Evolutionary conservation across 2,329 filamentous ascomycete genomes (phyloP), one percentile per base, ranked within the genome.

Genomic region (Huntiella decipiens): DNA sequence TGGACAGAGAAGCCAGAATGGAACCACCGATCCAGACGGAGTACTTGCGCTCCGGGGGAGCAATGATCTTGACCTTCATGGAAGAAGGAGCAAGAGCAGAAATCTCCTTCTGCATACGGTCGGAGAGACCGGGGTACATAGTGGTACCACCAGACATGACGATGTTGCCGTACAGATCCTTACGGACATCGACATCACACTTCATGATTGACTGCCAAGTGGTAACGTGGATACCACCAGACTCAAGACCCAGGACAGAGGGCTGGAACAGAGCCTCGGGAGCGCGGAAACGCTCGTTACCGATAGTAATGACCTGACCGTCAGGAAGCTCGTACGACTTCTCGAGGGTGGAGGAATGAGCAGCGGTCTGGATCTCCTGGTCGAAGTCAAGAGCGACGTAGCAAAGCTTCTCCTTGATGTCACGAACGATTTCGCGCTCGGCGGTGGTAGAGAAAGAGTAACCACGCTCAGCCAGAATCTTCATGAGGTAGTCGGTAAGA

Each of bases 141-240:
- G 91, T 98, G 63, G 91, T 98, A 79, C 91, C 91, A 82, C 91
- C 91, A 77, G 91, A 98, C 91, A 96, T 96, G 74, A 98, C 91
- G 64, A 98, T 96, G 82, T 98, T 98, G 68, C 87, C 87, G 71
- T 98, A 98, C 57, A 98, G 80, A 69, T 96, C 91, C 81, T 96
- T 96, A 75, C 91, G 84, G 70, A 98, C 91, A 68, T 98, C 91
- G 68, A 98, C 87, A 70, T 98, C 91, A 70, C 91, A 96, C 83
- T 98, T 98, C 86, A 96, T 96, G 81, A 98, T 95, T 61, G 91
- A 96, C 82, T 96, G 96, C 84, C 95, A 96, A 60, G 91, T 96
- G 65, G 88, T 96, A 65, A 94, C 87, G 74, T 96, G 91, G 71
- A 98, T 96, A 71, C 91, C 91, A 63, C 88, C 88, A 67, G 79